phyloP scores from a whole-genome alignment of 352 stramenopile species.

The Phytophthora cryptogea region DNA sequence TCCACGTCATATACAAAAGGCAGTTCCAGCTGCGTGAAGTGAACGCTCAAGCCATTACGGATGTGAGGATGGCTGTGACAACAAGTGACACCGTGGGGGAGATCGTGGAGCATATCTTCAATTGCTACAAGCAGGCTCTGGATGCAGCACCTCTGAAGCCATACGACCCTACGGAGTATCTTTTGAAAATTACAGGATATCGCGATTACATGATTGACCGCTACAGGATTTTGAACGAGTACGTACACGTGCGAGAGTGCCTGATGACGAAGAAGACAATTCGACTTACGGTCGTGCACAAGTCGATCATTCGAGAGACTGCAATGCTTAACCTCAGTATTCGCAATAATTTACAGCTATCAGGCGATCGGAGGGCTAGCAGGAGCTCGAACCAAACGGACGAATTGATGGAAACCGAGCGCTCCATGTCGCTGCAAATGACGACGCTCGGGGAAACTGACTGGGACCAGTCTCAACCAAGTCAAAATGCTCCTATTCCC shows the following conservation, averaged over 20 bases:
- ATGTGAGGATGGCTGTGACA: conserved; percentile 79
- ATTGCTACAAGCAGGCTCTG: conserved; percentile 79
- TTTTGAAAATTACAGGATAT: conserved; percentile 81
- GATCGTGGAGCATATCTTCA: conserved; percentile 86
- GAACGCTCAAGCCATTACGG: conserved; percentile 75
- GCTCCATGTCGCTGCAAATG: conserved; percentile 55
- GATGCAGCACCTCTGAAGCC: conserved; percentile 68
- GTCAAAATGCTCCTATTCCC: conserved; percentile 30
- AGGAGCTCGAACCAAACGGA: conserved; percentile 50
- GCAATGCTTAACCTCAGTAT: conserved; percentile 74
- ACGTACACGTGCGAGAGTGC: conserved; percentile 83
- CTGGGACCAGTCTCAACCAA: conserved; percentile 46
- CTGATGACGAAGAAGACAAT: conserved; percentile 83
- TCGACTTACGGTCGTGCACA: conserved; percentile 75
- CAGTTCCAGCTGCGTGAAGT: conserved; percentile 82
- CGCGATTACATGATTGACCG: conserved; percentile 84
- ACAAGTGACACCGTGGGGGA: conserved; percentile 80
- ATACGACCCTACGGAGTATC: conserved; percentile 77
- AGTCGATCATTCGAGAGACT: conserved; percentile 83
- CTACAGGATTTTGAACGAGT: conserved; percentile 78
- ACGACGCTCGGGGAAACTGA: conserved; percentile 62
- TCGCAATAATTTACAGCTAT: conserved; percentile 54
- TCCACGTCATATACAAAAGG: conserved; percentile 77
- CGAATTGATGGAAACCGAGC: conserved; percentile 48
- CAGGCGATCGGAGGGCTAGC: conserved; percentile 16